These are phyloP conservation scores for Colletotrichum higginsianum DNA, from an alignment of 2,329 filamentous ascomycete species.

Conservation along the genomic window DNA sequence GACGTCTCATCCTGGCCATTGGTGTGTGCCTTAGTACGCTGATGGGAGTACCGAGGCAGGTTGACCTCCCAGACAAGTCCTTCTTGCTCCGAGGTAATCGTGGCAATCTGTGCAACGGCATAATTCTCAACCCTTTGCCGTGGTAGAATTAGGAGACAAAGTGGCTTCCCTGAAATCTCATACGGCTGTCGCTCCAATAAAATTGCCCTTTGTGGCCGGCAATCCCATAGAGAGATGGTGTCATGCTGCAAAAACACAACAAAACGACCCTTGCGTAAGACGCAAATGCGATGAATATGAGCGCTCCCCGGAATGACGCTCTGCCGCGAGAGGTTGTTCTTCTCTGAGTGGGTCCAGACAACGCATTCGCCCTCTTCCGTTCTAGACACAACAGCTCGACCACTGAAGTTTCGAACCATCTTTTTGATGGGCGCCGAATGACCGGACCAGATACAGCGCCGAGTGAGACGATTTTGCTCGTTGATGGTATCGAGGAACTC, in stretches of 20 bases:
- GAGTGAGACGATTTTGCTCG: constrained; percentile 71
- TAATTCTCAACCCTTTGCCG: constrained; percentile 69
- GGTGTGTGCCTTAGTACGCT: constrained; percentile 44
- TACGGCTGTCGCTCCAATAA: constrained; percentile 74
- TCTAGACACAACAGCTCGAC: constrained; percentile 84
- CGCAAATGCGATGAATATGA: constrained; percentile 84
- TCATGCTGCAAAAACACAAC: constrained; percentile 84
- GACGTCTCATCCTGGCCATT: constrained; percentile 55
- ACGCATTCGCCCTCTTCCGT: constrained; percentile 85
- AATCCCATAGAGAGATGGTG: constrained; percentile 85
- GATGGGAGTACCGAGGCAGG: constrained; percentile 65
- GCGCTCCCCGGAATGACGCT: constrained; percentile 77
- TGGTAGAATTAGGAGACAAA: constrained; percentile 85
- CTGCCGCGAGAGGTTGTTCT: constrained; percentile 72
- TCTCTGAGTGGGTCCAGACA: constrained; percentile 81
- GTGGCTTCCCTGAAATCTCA: constrained; percentile 75
- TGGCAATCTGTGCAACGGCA: constrained; percentile 80
- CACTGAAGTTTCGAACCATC: constrained; percentile 87
- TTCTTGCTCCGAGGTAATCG: constrained; percentile 82
- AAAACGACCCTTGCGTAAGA: constrained; percentile 83
- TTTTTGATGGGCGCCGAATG: constrained; percentile 87
- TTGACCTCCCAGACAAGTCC: constrained; percentile 87
- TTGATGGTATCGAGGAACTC: constrained; percentile 83
- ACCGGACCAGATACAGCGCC: constrained; percentile 83
- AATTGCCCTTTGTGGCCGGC: constrained; percentile 70